phyloP scores from a whole-genome alignment of 306 rosid genomes.

The Citrullus amarus region DNA sequence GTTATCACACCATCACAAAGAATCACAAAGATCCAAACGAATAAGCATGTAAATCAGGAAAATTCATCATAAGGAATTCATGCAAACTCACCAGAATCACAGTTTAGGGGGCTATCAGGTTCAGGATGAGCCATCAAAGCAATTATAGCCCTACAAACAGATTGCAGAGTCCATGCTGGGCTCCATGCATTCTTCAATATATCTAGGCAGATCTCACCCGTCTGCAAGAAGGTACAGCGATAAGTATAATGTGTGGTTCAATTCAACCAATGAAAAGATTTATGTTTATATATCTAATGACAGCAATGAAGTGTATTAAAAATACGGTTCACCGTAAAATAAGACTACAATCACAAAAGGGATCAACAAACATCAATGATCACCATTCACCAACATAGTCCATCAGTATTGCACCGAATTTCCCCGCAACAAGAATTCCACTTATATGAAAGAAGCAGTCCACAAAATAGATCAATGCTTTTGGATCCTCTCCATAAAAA shows the following conservation, averaged over 20 bases:
- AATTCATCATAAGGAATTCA: background rate
- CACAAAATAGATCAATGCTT: background rate
- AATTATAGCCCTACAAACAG: constrained; percentile 96
- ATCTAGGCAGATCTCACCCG: constrained; percentile 97
- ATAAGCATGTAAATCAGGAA: background rate
- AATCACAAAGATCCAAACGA: background rate
- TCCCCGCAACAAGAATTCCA: background rate
- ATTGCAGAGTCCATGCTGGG: constrained; percentile 98
- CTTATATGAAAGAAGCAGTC: background rate
- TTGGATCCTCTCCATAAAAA: background rate
- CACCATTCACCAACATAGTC: background rate
- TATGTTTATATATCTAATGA: background rate
- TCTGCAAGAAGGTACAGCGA: constrained; percentile 25
- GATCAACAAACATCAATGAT: background rate
- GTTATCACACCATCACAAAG: background rate
- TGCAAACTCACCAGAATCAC: constrained; percentile 63
- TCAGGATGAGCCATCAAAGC: constrained; percentile 99
- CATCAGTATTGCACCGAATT: background rate
- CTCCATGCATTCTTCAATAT: constrained; percentile 98
- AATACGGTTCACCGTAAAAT: background rate
- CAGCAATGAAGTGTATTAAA: background rate
- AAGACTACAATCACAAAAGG: background rate
- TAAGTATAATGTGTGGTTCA: background rate
- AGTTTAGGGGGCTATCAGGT: constrained; percentile 92
- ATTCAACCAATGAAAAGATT: background rate